phyloP scores from a whole-genome alignment of 2,329 filamentous ascomycete genomes.

The Calonectria montana region DNA sequence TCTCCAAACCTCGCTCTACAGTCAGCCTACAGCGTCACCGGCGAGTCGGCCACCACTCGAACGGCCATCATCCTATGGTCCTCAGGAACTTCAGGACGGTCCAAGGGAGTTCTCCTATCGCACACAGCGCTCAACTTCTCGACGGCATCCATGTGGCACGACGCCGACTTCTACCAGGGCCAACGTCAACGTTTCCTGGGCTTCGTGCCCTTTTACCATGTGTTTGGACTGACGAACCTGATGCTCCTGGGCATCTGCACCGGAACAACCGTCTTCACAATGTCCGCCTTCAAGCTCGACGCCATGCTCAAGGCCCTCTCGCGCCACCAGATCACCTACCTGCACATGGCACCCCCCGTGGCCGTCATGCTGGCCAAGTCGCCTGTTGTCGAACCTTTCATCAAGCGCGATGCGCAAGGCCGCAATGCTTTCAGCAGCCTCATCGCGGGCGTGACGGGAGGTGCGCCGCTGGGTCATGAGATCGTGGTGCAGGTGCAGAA shows the following conservation, averaged over 20 bases:
- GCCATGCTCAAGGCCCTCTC: constrained; percentile 71
- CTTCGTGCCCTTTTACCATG: constrained; percentile 78
- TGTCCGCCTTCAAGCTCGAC: constrained; percentile 77
- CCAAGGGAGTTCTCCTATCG: constrained; percentile 80
- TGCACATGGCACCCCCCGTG: constrained; percentile 77
- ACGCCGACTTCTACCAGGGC: constrained; percentile 58
- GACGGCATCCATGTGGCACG: constrained; percentile 59
- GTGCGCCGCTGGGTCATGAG: constrained; percentile 70
- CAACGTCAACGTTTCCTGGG: constrained; percentile 61
- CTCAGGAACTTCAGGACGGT: constrained; percentile 76
- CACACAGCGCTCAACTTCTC: constrained; percentile 74
- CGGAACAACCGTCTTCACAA: constrained; percentile 72
- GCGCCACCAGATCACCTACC: constrained; percentile 71
- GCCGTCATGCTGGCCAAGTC: constrained; percentile 77
- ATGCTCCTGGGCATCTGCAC: constrained; percentile 66
- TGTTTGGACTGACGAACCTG: constrained; percentile 68
- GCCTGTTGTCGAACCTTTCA: constrained; percentile 71
- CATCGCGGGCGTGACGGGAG: constrained; percentile 66
- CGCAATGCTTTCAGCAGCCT: constrained; percentile 70
- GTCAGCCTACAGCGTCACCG: constrained; percentile 51
- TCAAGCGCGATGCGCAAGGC: constrained; percentile 54
- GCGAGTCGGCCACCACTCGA: constrained; percentile 60
- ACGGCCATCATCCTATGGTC: constrained; percentile 62
- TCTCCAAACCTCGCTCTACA: constrained; percentile 61
- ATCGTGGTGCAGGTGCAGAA: constrained; percentile 70